Evolutionary conservation across 345 rosid genomes (phyloP), one percentile per base, ranked within the genome.

Genomic region (Citropsis articulata): DNA sequence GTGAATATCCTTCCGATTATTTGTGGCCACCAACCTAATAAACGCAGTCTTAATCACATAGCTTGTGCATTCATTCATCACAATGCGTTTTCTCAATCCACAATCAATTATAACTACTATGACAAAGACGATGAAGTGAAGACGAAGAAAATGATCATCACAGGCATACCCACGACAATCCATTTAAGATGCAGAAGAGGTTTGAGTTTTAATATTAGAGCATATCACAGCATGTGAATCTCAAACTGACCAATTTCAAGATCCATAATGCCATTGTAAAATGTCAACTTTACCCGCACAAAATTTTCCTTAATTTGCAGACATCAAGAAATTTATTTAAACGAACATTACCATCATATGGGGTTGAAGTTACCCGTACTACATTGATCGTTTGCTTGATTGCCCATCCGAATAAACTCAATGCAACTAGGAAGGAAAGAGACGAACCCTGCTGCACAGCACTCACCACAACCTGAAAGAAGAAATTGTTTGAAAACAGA

Each of bases 381-480:
- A 92, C 74, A 78, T 94, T 94, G 77, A 94, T 80, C 75, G 78
- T 68, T 80, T 92, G 98, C 83, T 94, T 92, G 83, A 90, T 90
- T 69, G 89, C 86, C 94, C 97, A 94, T 69, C 97, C 97, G 71
- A 93, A 87, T 84, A 91, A 81, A 73, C 92, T 90, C 77, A 89
- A 81, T 40, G 79, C 89, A 77, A 91, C 70, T 36, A 92, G 79
- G 67, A 87, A 66, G 65, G 95, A 89, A 77, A 87, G 85, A 31
- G 81, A 79, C 59, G 93, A 88, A 40, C 82, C 79, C 77, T 84
- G 85, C 66, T 75, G 82, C 66, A 88, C 9, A 21, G 89, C 75
- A 57, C 71, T 80, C 73, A 81, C 33, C 57, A 91, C 33, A 68
- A 92, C 92, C 97, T 92, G 89, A 77, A 87, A 70, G 55, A 71